Evolutionary conservation across 2,329 filamentous ascomycete genomes (phyloP).

Genomic region (Calonectria pseudoreteaudii): DNA sequence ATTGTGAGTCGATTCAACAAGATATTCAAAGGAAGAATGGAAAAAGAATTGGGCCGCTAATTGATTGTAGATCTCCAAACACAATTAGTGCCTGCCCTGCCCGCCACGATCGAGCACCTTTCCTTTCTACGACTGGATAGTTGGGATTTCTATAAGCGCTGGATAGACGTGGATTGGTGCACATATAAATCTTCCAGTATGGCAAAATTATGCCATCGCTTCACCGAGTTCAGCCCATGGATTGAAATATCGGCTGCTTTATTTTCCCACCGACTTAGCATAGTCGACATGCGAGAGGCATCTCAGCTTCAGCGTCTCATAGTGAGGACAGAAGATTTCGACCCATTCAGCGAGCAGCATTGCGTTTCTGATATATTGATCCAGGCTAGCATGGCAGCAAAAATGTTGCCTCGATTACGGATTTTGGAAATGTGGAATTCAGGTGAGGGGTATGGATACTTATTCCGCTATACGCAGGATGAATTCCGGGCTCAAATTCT

Average conservation of each 20-base stretch:
- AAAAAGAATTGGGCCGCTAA: no score
- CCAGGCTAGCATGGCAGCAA: not conserved
- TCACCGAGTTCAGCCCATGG: slow-evolving; percentile 12
- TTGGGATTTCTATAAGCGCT: no score
- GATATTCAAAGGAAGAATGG: no score
- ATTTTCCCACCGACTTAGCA: not conserved
- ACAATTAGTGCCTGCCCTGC: no score
- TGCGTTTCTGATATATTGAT: not conserved
- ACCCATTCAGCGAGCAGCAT: not conserved
- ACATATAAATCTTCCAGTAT: no score
- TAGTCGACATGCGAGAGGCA: no score
- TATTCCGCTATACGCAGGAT: not conserved
- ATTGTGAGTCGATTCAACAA: no score
- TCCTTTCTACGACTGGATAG: no score
- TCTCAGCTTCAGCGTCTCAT: not conserved
- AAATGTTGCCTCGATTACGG: not conserved
- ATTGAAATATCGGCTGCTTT: no score
- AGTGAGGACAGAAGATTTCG: not conserved
- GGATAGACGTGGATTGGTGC: not conserved
- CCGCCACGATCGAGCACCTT: no score
- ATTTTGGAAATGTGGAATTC: not conserved
- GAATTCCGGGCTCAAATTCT: not conserved
- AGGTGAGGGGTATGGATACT: not conserved
- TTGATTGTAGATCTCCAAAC: no score
- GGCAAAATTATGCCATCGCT: not conserved